phyloP scores from a whole-genome alignment of 495 filamentous ascomycete species.

The Lentithecium fluviatile region DNA sequence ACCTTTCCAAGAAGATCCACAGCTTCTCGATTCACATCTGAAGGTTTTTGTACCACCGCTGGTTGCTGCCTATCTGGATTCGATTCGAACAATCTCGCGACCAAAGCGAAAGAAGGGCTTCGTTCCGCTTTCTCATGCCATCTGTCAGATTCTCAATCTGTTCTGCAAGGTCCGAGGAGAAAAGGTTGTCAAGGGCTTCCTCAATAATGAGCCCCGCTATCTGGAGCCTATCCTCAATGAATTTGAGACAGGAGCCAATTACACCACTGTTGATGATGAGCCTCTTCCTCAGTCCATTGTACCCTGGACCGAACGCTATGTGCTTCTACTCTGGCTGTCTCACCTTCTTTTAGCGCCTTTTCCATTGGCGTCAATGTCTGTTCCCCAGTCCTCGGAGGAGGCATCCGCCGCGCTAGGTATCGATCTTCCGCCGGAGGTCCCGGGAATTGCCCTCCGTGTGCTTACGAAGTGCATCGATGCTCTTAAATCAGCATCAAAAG shows the following conservation, averaged over 20 bases:
- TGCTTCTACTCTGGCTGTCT: slow-evolving; percentile 88
- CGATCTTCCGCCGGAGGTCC: slow-evolving; percentile 54
- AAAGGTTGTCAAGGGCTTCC: slow-evolving; percentile 85
- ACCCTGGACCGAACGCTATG: slow-evolving; percentile 82
- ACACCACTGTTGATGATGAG: slow-evolving; percentile 1
- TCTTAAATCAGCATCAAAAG: slow-evolving; percentile 74
- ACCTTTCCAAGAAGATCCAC: slow-evolving; percentile 92
- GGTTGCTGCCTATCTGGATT: slow-evolving; percentile 70
- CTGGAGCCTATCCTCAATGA: slow-evolving; percentile 75
- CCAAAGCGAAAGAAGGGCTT: slow-evolving; percentile 28
- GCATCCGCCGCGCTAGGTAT: slow-evolving; percentile 39
- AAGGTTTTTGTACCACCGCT: slow-evolving; percentile 69
- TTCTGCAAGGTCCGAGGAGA: slow-evolving; percentile 93
- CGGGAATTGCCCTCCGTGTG: slow-evolving; percentile 67
- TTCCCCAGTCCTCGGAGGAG: slow-evolving; percentile 38
- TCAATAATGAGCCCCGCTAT: slow-evolving; percentile 81
- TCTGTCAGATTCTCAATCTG: slow-evolving; percentile 78
- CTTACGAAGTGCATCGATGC: slow-evolving; percentile 68
- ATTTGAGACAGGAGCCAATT: slow-evolving; percentile 49
- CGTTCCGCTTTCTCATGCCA: slow-evolving; percentile 60
- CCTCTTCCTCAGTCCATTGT: slow-evolving; percentile 24
- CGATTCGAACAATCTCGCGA: slow-evolving; percentile 44
- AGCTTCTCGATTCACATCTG: slow-evolving; percentile 89
- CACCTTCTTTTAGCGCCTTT: slow-evolving; percentile 93
- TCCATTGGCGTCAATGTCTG: slow-evolving; percentile 82